Percentiles rank a stretch among this genome's conserved stretches.
Conservation (phyloP, 2,329 filamentous ascomycete species). For the Zymoseptoria ardabiliae region DNA sequence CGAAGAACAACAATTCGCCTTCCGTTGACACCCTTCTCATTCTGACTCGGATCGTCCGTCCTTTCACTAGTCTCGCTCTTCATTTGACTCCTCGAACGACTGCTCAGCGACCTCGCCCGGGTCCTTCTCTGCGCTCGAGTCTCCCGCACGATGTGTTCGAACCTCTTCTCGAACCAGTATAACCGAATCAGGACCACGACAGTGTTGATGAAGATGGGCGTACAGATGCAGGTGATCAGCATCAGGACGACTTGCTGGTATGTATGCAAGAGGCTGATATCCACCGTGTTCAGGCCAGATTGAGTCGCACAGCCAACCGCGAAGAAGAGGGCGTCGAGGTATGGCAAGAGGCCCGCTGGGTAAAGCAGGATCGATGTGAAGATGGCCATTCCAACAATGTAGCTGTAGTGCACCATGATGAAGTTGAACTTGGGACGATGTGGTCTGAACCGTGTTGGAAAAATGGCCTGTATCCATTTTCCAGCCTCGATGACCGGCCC, state of each 20-base stretch:
- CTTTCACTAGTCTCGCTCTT: constrained; percentile 12
- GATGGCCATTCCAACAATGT: constrained; percentile 67
- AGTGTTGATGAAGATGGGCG: constrained; percentile 76
- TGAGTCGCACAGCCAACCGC: constrained; percentile 81
- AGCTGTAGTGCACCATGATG: constrained; percentile 74
- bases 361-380: constrained; percentile 73
- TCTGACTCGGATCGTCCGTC: constrained; percentile 41
- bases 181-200: constrained; percentile 85
- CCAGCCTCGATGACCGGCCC: constrained; percentile 16
- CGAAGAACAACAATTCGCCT: constrained; percentile 58
- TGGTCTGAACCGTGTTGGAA: constrained; percentile 11
- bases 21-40: constrained; percentile 58
- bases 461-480: constrained; percentile 12
- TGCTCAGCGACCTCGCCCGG: constrained; percentile 53
- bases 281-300: constrained; percentile 77
- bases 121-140: constrained; percentile 58
- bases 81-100: constrained; percentile 19
- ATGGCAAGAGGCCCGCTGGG: constrained; percentile 49
- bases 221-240: constrained; percentile 63
- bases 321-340: constrained; percentile 86
- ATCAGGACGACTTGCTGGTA: constrained; percentile 59
- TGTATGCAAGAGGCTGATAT: constrained; percentile 40
- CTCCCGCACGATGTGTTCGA: constrained; percentile 74
- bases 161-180: constrained; percentile 97
- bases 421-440: constrained; percentile 66